A percentile compares a stretch with the other conserved stretches of the same genome.
phyloP scores from a whole-genome alignment of 2,329 filamentous ascomycete genomes.

The Alternaria sp. region DNA sequence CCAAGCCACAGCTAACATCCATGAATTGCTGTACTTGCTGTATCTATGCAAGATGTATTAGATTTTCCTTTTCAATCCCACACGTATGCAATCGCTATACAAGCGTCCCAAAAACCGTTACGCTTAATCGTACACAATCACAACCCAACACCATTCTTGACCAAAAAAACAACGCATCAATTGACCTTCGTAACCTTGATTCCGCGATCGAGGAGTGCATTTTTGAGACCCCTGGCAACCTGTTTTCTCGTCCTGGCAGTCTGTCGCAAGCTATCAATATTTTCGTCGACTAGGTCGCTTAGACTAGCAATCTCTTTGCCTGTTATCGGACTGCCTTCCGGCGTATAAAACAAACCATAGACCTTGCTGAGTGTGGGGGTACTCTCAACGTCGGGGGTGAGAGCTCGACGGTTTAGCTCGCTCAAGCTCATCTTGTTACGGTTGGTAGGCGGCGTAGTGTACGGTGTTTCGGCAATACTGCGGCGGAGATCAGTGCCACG shows the following conservation, averaged over 20 bases:
- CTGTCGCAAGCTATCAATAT: slow-evolving; percentile 51
- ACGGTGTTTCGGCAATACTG: slow-evolving; percentile 40
- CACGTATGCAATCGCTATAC: slow-evolving; percentile 18
- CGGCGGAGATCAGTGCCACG: slow-evolving; percentile 27
- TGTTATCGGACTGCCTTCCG: slow-evolving; percentile 37
- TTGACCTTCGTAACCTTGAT: slow-evolving; percentile 39
- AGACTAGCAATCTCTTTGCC: slow-evolving; percentile 46
- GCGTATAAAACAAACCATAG: slow-evolving; percentile 49
- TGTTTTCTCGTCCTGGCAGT: slow-evolving; percentile 49
- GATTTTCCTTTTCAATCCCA: slow-evolving; percentile 5
- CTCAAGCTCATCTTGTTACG: slow-evolving; percentile 45
- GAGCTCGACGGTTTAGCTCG: slow-evolving; percentile 40
- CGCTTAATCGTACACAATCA: slow-evolving; percentile 38
- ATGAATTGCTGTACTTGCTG: slow-evolving; percentile 1
- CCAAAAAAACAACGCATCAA: slow-evolving; percentile 6
- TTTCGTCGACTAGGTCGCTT: slow-evolving; percentile 53
- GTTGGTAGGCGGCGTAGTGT: slow-evolving; percentile 50
- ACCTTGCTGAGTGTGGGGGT: slow-evolving; percentile 41
- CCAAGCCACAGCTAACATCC: background rate
- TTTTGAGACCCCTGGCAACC: slow-evolving; percentile 52
- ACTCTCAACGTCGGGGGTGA: slow-evolving; percentile 43
- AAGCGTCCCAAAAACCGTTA: slow-evolving; percentile 21
- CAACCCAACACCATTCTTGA: slow-evolving; percentile 13
- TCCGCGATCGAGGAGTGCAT: slow-evolving; percentile 47
- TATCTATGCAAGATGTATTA: slow-evolving; percentile 9